phyloP scores from a whole-genome alignment of 1,139 yeast species.

The Hyphopichia fennica region DNA sequence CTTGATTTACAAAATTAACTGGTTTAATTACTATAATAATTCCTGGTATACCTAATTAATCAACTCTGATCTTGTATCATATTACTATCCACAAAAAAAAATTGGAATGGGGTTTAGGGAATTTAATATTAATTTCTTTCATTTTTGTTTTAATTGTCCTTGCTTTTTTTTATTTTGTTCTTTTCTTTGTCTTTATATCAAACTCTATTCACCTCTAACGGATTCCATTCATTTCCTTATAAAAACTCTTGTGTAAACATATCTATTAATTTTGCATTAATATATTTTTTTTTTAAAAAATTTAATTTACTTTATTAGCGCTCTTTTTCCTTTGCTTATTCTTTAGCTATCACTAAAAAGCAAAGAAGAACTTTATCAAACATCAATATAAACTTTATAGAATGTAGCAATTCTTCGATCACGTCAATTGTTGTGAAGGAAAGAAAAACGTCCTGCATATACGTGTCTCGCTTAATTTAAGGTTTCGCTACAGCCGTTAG shows the following conservation, averaged over 20 bases:
- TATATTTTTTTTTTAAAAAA: not conserved
- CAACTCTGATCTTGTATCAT: not conserved
- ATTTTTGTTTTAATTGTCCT: not conserved
- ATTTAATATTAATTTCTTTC: too few species aligned
- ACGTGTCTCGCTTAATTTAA: too few species aligned
- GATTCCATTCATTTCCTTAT: not conserved
- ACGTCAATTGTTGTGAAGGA: too few species aligned
- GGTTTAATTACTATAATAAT: conserved; percentile 2
- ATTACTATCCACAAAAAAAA: too few species aligned
- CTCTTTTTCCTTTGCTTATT: not conserved
- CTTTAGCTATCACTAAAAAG: too few species aligned
- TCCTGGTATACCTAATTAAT: not conserved
- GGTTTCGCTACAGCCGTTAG: too few species aligned
- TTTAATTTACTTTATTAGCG: not conserved
- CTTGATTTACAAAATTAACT: conserved; percentile 1
- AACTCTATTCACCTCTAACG: not conserved
- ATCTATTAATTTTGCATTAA: not conserved
- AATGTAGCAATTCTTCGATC: too few species aligned
- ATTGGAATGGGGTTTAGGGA: too few species aligned
- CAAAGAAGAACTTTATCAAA: too few species aligned
- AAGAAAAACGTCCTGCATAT: too few species aligned
- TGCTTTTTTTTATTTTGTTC: too few species aligned
- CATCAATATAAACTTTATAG: too few species aligned
- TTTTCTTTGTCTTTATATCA: not conserved
- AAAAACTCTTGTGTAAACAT: not conserved